Conservation (phyloP, 768 basidiomycete genomes). For the Boletus insuetus region DNA sequence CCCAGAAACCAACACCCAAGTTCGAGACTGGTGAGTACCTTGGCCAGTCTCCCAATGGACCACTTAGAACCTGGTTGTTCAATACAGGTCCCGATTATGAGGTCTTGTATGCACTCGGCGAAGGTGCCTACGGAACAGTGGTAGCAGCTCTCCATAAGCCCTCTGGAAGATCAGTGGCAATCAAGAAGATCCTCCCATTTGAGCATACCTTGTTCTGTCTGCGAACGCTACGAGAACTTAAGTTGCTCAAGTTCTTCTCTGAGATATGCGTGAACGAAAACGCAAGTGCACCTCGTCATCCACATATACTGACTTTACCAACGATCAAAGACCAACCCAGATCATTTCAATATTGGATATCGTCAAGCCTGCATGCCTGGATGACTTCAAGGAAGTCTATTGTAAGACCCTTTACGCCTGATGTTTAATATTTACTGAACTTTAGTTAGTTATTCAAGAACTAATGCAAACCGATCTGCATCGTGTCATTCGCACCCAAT, state of each 20-base stretch:
- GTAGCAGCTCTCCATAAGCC: conserved; percentile 85
- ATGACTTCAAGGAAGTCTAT: conserved; percentile 85
- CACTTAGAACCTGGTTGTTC: conserved; percentile 5
- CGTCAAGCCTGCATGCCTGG: conserved; percentile 71
- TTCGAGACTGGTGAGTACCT: conserved; percentile 60
- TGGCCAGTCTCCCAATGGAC: background rate
- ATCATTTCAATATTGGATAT: conserved; percentile 94
- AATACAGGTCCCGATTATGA: conserved; percentile 66
- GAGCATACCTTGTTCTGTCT: conserved; percentile 92
- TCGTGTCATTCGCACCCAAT: conserved; percentile 86
- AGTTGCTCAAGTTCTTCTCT: conserved; percentile 83
- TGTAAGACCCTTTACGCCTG: conserved; percentile 41
- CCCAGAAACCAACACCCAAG: conserved; percentile 64
- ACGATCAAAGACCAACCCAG: conserved; percentile 35
- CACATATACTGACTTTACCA: background rate
- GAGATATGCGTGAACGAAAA: conserved; percentile 81
- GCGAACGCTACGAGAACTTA: conserved; percentile 87
- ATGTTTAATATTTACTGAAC: conserved; percentile 4
- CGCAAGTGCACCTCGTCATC: conserved; percentile 36
- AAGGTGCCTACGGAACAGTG: conserved; percentile 90
- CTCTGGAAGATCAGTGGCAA: conserved; percentile 81
- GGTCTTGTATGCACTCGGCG: conserved; percentile 70
- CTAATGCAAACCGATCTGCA: conserved; percentile 91
- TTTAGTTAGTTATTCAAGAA: conserved; percentile 68
- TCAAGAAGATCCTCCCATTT: conserved; percentile 94